Evolutionary conservation across 805 yeast genomes (phyloP).

Genomic region (Metahyphopichia silvanorum): DNA sequence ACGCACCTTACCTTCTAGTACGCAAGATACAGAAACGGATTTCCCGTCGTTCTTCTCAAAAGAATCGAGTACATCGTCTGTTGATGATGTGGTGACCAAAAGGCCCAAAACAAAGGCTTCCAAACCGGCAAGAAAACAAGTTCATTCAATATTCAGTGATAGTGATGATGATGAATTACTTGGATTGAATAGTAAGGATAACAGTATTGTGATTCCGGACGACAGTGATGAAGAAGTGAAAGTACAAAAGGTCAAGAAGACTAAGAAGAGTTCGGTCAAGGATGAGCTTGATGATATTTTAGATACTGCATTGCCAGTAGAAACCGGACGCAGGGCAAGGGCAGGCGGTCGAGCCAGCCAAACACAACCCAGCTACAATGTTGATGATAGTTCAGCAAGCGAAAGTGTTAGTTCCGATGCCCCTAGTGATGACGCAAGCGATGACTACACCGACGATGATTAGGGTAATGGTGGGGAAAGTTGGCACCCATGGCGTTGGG

Average conservation of each 20-base stretch:
- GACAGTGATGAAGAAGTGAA: neutral
- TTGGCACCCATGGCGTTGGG: too few species aligned
- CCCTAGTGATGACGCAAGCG: constrained; percentile 2
- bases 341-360: neutral
- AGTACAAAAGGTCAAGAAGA: constrained; percentile 10
- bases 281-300: neutral
- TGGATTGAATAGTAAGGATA: constrained; percentile 5
- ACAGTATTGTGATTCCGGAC: neutral
- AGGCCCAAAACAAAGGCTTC: constrained; percentile 3
- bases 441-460: constrained; percentile 5
- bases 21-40: constrained; percentile 5
- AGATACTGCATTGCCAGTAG: neutral
- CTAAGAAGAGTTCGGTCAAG: constrained; percentile 1
- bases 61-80: constrained; percentile 5
- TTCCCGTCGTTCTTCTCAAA: constrained; percentile 16
- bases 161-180: constrained; percentile 34
- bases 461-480: constrained; percentile 4
- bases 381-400: neutral
- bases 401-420: neutral
- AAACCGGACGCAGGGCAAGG: neutral
- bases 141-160: constrained; percentile 22
- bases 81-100: constrained; percentile 3
- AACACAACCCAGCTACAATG: neutral
- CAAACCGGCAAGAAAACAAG: too few species aligned
- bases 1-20: neutral